Evolutionary conservation across 306 rosid genomes (phyloP).

Genomic region (Lathyrus sativus): DNA sequence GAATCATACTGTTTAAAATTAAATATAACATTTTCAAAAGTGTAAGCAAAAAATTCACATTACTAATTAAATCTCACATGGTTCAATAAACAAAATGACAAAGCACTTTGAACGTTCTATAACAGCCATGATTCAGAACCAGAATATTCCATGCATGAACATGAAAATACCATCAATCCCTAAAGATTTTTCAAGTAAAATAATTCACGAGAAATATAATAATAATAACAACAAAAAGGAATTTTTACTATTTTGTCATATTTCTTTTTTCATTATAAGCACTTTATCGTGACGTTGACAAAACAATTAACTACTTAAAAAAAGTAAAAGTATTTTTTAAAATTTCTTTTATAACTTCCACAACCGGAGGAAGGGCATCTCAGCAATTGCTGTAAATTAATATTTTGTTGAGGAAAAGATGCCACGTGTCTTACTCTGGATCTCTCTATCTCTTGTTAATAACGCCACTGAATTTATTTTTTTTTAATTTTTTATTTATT

Average conservation of each 20-base stretch:
- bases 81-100: constrained; percentile 12
- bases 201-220: neutral
- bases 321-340: neutral
- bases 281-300: constrained; percentile 16
- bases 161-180: constrained; percentile 31
- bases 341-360: too few species aligned
- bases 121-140: constrained; percentile 27
- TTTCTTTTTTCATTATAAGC: neutral
- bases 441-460: constrained; percentile 43
- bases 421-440: constrained; percentile 60
- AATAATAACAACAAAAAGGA: neutral
- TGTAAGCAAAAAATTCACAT: too few species aligned
- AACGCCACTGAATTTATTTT: constrained; percentile 44
- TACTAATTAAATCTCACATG: neutral
- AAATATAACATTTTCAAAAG: too few species aligned
- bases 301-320: neutral
- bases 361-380: neutral
- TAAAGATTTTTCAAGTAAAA: neutral
- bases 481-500: neutral
- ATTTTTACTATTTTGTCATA: neutral
- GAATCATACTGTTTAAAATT: too few species aligned
- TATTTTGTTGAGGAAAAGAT: constrained; percentile 35
- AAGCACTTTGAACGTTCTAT: constrained; percentile 5
- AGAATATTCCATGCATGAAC: constrained; percentile 44
- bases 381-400: neutral